Percentiles rank a stretch among this genome's conserved stretches.
Conservation (phyloP, 78 protist species). For the Emiliania huxleyi region DNA sequence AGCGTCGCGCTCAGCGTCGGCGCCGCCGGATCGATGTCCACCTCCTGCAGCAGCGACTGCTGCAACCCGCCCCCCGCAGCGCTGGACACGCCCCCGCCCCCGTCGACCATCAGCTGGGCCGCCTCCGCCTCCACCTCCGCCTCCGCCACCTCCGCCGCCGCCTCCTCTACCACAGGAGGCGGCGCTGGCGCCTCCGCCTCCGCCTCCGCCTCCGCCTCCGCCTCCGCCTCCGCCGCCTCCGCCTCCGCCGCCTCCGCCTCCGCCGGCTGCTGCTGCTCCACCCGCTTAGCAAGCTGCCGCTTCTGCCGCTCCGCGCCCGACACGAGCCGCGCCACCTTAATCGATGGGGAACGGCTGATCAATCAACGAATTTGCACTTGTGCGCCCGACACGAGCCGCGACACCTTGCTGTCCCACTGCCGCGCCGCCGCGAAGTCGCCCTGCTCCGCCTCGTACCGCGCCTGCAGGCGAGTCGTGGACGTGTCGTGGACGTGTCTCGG, state of each 20-base stretch:
- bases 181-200: neutral
- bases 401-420: neutral
- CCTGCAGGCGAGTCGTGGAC: no score
- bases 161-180: neutral
- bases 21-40: no score
- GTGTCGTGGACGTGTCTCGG: no score
- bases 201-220: neutral
- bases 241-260: neutral
- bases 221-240: neutral
- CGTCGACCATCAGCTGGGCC: no score
- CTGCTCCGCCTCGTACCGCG: neutral
- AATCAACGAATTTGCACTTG: no score
- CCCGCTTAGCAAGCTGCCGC: neutral
- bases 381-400: neutral
- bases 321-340: no score
- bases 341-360: no score
- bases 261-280: neutral
- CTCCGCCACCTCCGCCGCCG: no score
- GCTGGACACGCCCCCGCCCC: no score
- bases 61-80: no score
- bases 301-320: neutral
- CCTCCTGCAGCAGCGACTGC: no score
- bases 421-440: neutral
- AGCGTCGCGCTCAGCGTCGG: neutral
- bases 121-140: no score